Evolutionary conservation across 1,139 yeast genomes (phyloP), one percentile per base, ranked within the genome.

Genomic region (Geotrichum aggregatum): DNA sequence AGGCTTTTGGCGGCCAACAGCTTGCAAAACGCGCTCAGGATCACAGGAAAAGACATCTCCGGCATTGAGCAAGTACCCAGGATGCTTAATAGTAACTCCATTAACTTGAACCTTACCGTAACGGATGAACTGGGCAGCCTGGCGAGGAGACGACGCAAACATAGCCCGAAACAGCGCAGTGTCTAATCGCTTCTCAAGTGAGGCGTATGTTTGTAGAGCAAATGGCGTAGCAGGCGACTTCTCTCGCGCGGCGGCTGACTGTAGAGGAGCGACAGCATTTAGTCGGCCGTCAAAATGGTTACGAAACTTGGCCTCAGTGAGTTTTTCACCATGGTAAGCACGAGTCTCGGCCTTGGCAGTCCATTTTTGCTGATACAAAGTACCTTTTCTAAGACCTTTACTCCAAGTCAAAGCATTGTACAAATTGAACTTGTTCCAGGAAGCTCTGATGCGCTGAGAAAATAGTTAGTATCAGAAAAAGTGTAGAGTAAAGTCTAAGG

Each of bases 111-210:
- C 98, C 60, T 84, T 77, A 0, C 96, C 96, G 50, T 82, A 83
- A 26, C 87, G 71, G 56, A 92, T 83, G 64, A 86, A 89, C 66
- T 87, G 91, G 61, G 96, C 81, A 1, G 98, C 96, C 70, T 92
- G 98, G 75, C 97, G 83, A 6, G 88, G 81, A 6, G 96, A 87
- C 5, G 96, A 80, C 3, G 98, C 96, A 73, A 92, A 91, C 85
- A 92, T 77, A 35, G 97, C 77, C 69, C 98, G 81, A 72, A 87
- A 92, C 11, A 92, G 64, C 1, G 97, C 97, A 66, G 84, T 80
- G 67, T 92, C 98, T 40, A 92, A 76, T 66, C 98, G 77, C 66
- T 84, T 85, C 67, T 92, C 98, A 57, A 94, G 73, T 3, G 83
- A 83, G 3, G 95, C 96, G 70, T 76, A 92, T 0, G 97, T 85